Conservation (phyloP, 768 basidiomycete genomes). For the Podaxis rugospora region DNA sequence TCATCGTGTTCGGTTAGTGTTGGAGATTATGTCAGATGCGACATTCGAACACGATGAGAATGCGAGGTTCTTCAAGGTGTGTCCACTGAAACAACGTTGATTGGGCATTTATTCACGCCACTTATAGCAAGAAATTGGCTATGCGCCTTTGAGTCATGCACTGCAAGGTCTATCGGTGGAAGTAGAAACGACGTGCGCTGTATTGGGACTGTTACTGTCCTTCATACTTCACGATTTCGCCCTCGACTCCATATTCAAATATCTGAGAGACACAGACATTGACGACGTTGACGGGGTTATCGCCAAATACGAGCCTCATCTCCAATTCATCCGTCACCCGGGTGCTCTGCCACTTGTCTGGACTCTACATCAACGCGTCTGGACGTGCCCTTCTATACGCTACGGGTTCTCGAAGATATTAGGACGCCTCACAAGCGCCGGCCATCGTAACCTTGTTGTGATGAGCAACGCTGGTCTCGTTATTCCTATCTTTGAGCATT, state of each 20-base stretch:
- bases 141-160: conserved; percentile 57
- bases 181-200: conserved; percentile 20
- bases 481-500: conserved; percentile 45
- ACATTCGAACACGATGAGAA: conserved; percentile 54
- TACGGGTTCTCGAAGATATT: conserved; percentile 56
- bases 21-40: conserved; percentile 62
- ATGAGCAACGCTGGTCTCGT: conserved; percentile 58
- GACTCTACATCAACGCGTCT: conserved; percentile 26
- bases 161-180: conserved; percentile 46
- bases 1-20: conserved; percentile 56
- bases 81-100: conserved; percentile 18
- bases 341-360: conserved; percentile 60
- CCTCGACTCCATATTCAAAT: conserved; percentile 48
- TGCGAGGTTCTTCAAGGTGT: conserved; percentile 61
- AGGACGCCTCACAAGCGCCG: conserved; percentile 54
- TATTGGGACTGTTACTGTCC: conserved; percentile 46
- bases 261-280: conserved; percentile 28
- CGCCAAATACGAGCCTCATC: conserved; percentile 27
- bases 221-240: conserved; percentile 66
- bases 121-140: conserved; percentile 55
- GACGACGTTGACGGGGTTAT: conserved; percentile 40
- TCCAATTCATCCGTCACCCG: conserved; percentile 52
- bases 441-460: conserved; percentile 68
- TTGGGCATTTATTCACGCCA: conserved; percentile 1
- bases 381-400: conserved; percentile 29